Conservation (phyloP, 2,329 filamentous ascomycete species). For the Clarireedia hainanense region DNA sequence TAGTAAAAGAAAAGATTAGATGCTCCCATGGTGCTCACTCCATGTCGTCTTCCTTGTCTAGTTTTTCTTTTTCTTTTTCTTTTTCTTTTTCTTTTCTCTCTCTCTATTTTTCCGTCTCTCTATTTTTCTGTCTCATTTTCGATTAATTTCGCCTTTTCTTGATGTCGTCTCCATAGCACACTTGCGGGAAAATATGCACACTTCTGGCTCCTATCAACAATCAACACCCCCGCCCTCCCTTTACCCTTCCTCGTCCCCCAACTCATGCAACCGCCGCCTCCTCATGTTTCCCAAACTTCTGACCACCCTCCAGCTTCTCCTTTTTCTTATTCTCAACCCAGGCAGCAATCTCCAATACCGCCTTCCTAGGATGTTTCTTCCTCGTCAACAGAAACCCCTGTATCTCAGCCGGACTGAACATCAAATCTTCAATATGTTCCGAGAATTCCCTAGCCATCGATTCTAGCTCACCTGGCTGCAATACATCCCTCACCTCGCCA, state of each 20-base stretch:
- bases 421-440: slow-evolving; percentile 41
- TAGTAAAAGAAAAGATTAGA: no score
- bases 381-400: slow-evolving; percentile 57
- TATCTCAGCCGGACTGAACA: slow-evolving; percentile 53
- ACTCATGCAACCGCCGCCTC: not conserved
- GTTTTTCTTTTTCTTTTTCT: no score
- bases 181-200: no score
- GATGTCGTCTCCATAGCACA: no score
- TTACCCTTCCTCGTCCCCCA: not conserved
- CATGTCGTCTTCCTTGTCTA: no score
- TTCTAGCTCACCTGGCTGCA: slow-evolving; percentile 30
- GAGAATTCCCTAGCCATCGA: slow-evolving; percentile 37
- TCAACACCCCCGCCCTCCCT: not conserved
- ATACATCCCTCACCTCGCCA: not conserved
- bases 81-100: no score
- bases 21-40: no score
- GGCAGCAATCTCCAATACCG: slow-evolving; percentile 42
- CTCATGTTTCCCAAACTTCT: not conserved
- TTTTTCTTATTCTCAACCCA: slow-evolving; percentile 46
- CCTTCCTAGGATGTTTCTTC: slow-evolving; percentile 49
- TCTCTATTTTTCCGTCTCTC: no score
- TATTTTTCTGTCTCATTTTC: no score
- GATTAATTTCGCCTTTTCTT: no score
- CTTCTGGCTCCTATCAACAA: not conserved
- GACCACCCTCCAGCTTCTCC: slow-evolving; percentile 4